Evolutionary conservation across 2,329 filamentous ascomycete species (phyloP).

Genomic region (Fusarium begoniae): DNA sequence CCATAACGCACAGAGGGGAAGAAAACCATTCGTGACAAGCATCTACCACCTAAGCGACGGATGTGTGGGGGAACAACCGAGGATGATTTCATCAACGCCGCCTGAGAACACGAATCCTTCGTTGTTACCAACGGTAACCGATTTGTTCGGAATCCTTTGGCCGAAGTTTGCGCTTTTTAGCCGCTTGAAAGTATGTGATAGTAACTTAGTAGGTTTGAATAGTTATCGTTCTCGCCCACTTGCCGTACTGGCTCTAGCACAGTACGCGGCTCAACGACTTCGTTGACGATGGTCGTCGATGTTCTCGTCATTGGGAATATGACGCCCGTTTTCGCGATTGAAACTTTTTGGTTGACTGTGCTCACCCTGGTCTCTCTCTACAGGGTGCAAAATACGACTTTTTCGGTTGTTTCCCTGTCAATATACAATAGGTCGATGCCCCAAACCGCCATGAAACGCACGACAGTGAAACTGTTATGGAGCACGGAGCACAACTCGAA

Average conservation of each 20-base stretch:
- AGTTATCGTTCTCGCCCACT: not conserved
- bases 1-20: not conserved
- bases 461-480: slow-evolving; percentile 26
- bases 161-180: slow-evolving; percentile 7
- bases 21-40: slow-evolving; percentile 5
- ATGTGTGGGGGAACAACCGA: slow-evolving; percentile 33
- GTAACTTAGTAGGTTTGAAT: not conserved
- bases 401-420: slow-evolving; percentile 28
- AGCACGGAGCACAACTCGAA: slow-evolving; percentile 29
- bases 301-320: not conserved
- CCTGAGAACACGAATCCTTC: slow-evolving; percentile 17
- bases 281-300: not conserved
- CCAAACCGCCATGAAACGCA: slow-evolving; percentile 35
- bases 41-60: slow-evolving; percentile 15
- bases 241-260: not conserved
- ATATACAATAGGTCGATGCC: slow-evolving; percentile 17
- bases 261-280: not conserved
- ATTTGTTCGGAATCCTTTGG: slow-evolving; percentile 14
- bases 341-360: slow-evolving; percentile 1
- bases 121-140: slow-evolving; percentile 15
- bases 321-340: not conserved
- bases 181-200: not conserved
- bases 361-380: not conserved
- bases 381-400: not conserved
- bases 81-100: slow-evolving; percentile 7